Base-by-base conservation (phyloP, 371 early-diverging fungal genomes). In the Haplosporangium sp. region DNA sequence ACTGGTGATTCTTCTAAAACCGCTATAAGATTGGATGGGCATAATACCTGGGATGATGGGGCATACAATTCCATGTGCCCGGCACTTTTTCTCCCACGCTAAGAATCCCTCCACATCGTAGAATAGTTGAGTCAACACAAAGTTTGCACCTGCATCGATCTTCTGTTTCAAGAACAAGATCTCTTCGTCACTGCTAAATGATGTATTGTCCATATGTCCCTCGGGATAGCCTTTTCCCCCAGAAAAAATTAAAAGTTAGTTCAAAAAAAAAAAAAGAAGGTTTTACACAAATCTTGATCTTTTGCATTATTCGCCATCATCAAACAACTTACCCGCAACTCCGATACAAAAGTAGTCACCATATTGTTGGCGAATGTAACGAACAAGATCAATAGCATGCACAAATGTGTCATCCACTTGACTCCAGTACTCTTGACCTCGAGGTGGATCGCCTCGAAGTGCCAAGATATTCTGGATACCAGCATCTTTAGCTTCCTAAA, bases 381-480 rank as follows among this genome's bases (percentile, higher is more conserved):
- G 86, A 7, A 98, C 98, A n/a, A 98, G 88, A 83, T 98, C 98
- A 62, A 90, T 85, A 13, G 98, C 97, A 82, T 97, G 89, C 3
- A 85, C 72, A 82, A 98, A 97, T 3, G 92, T 91, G 56, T 87
- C 89, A 60, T 95, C 95, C 56, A 88, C 85, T 48, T 91, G 87
- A 27, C 89, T 88, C 95, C 96, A 95, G 82, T 94, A 91, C 62
- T 93, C 93, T 68, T 93, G 92, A 0, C 94, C 94, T 34, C 94
- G 91, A 17, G 96, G 92, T 19, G 90, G 88, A 76, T 91, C 84
- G 13, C 99, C 99, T n/a, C 99, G 93, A 53, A 98, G 88, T 1
- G 98, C 99, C 69, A 98, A 84, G 65, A 98, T 96, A 83, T 97
- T 97, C 65, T 93, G 94, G 55, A 98, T 94, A 0, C 98, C 98